Percentiles rank a stretch among this genome's conserved stretches.
Evolutionary conservation across 192 early-diverging fungal genomes (phyloP).

Genomic region (Geosiphon pyriformis): DNA sequence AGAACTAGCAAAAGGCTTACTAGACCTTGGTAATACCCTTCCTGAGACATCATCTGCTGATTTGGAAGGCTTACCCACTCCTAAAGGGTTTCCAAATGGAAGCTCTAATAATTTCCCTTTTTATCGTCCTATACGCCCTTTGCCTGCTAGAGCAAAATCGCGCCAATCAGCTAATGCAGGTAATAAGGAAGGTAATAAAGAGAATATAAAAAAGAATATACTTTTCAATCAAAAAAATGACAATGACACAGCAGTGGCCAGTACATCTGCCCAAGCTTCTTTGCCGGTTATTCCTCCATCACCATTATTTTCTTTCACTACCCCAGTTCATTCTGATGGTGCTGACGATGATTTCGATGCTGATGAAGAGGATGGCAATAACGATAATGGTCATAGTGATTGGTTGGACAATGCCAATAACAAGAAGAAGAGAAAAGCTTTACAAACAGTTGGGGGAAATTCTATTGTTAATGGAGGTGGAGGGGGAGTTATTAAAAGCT

Average conservation of each 20-base stretch:
- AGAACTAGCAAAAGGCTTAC: neutral
- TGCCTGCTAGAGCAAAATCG: conserved; percentile 11
- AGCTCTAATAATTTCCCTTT: conserved; percentile 13
- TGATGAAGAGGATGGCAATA: conserved; percentile 23
- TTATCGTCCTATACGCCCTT: conserved; percentile 14
- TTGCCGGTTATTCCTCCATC: conserved; percentile 16
- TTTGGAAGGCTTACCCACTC: conserved; percentile 5
- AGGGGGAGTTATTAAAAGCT: conserved; percentile 18
- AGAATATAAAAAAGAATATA: conserved; percentile 7
- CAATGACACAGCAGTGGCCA: neutral
- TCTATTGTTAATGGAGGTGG: conserved; percentile 7
- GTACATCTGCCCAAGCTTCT: neutral
- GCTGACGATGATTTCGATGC: conserved; percentile 23
- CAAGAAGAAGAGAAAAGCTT: conserved; percentile 24
- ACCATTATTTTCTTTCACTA: conserved; percentile 21
- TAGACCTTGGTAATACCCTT: no score
- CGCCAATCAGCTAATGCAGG: neutral
- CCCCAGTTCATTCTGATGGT: conserved; percentile 18
- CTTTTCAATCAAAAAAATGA: neutral
- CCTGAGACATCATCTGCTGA: neutral
- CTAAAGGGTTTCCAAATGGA: conserved; percentile 15
- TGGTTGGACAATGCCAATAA: conserved; percentile 28
- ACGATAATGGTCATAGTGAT: conserved; percentile 12
- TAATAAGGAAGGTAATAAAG: neutral
- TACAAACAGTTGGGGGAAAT: conserved; percentile 22